Evolutionary conservation across 352 stramenopile species (phyloP).

Genomic region (Phytophthora europaea): DNA sequence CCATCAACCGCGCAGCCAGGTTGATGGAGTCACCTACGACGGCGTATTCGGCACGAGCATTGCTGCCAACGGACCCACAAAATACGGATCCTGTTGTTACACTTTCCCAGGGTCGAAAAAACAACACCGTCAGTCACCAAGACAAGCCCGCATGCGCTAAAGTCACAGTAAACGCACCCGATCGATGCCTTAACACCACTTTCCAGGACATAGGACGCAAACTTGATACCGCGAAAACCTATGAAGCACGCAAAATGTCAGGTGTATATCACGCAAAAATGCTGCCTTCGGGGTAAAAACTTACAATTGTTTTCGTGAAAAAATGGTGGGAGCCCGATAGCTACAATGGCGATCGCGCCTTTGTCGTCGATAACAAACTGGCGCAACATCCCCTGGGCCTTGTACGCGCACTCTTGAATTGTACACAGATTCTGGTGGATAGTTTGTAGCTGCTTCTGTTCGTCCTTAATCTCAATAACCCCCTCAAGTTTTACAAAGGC

Average conservation of each 20-base stretch:
- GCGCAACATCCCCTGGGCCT: constrained; percentile 80
- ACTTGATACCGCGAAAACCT: constrained; percentile 60
- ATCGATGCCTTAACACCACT: constrained; percentile 76
- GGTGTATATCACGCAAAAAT: not conserved
- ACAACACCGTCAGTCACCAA: not conserved
- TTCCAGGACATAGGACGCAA: constrained; percentile 70
- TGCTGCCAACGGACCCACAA: constrained; percentile 79
- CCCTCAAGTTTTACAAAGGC: constrained; percentile 80
- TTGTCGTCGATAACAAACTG: constrained; percentile 93
- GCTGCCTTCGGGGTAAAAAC: not conserved
- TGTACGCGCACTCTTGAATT: constrained; percentile 84
- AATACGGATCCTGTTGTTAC: constrained; percentile 81
- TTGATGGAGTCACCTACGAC: constrained; percentile 91
- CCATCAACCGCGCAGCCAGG: constrained; percentile 83
- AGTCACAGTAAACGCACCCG: constrained; percentile 44
- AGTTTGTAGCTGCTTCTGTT: constrained; percentile 52
- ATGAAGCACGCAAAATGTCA: not conserved
- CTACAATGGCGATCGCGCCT: constrained; percentile 81
- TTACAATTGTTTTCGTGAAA: constrained; percentile 90
- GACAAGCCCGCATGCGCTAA: not conserved
- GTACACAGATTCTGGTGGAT: constrained; percentile 72
- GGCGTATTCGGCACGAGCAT: constrained; percentile 78
- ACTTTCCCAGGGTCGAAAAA: constrained; percentile 26
- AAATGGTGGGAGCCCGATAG: constrained; percentile 80
- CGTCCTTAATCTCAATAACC: constrained; percentile 55